Evolutionary conservation across 176 grass and related monocot genomes (phyloP), one percentile per base, ranked within the genome.

Genomic region (Phragmites australis): DNA sequence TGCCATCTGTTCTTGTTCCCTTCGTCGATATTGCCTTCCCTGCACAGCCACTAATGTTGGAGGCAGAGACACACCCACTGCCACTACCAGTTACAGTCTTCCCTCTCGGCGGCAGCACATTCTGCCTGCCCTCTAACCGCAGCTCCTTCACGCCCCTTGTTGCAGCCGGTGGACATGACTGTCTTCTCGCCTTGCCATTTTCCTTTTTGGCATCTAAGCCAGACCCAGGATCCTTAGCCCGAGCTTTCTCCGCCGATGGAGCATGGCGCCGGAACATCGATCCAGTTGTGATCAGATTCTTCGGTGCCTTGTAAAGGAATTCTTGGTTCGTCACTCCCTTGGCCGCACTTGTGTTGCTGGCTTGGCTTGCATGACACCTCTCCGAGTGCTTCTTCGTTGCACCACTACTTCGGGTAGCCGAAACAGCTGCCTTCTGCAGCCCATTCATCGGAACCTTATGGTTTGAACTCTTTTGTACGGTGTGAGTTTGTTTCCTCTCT

Each of bases 211-310:
- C 10, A 30, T 77, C 70, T 22, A 5, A 54, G 6, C 47, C 64
- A 9, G 26, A 29, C 14, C 63, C 57, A 49, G 21, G 40, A 87
- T 68, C 61, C 34, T 31, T 59, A 22, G 4, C 18, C 59, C 17
- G n/a, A 56, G 81, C 23, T 74, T 22, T 81, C 39, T 11, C 50
- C 4, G 41, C 1, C 9, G 44, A 6, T 27, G 40, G 19, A 15
- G 27, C 7, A 61, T 34, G 48, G 8, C 60, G 59, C 17, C 60
- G 18, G 29, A 83, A 83, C 13, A 47, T 16, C 0, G 86, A 56
- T 8, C 48, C 48, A 8, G 30, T 63, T 37, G 82, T 64, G 45
- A 85, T 68, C 17, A 84, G 71, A 59, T 91, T 91, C 50, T 83
- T 87, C 0, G 81, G 81, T 29, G 85, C 16, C 41, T 9, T 59